A percentile compares a stretch with the other conserved stretches of the same genome.
These are phyloP conservation scores for Nothomitra cinnamomea DNA, from an alignment of 2,329 filamentous ascomycete genomes.

Conservation along the genomic window DNA sequence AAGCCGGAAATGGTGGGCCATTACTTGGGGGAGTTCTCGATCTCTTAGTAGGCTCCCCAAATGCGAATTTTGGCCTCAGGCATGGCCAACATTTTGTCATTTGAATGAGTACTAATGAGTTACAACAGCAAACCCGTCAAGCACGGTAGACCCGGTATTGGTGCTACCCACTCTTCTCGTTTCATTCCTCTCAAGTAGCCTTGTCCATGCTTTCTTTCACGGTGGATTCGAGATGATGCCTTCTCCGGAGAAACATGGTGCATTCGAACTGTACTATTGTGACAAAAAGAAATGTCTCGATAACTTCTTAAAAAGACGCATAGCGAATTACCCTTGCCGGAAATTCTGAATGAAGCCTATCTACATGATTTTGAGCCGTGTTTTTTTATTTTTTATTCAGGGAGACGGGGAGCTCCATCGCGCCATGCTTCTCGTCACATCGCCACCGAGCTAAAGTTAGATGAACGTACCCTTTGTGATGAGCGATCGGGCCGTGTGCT, in stretches of 20 bases:
- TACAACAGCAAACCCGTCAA: constrained; percentile 85
- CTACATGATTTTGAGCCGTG: too few species aligned
- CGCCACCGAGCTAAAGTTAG: too few species aligned
- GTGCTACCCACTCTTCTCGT: constrained; percentile 99
- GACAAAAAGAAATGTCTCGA: not conserved
- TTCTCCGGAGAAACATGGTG: not conserved
- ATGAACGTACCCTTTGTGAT: too few species aligned
- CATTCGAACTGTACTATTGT: not conserved
- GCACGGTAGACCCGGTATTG: constrained; percentile 99
- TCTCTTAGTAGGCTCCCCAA: constrained; percentile 73
- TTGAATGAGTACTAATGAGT: not conserved
- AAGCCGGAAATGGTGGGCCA: constrained; percentile 99
- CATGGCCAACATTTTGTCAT: not conserved
- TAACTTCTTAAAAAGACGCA: not conserved
- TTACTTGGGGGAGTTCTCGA: constrained; percentile 98
- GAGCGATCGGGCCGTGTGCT: too few species aligned
- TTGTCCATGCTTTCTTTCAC: not conserved
- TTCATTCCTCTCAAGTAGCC: constrained; percentile 98
- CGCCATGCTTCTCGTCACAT: too few species aligned
- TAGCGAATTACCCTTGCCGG: not conserved
- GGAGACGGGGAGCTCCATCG: too few species aligned
- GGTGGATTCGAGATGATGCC: not conserved
- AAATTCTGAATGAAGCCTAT: too few species aligned
- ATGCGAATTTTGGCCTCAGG: not conserved
- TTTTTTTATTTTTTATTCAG: too few species aligned